phyloP scores from a whole-genome alignment of 805 yeast species.

The Saturnispora kantuleensis region DNA sequence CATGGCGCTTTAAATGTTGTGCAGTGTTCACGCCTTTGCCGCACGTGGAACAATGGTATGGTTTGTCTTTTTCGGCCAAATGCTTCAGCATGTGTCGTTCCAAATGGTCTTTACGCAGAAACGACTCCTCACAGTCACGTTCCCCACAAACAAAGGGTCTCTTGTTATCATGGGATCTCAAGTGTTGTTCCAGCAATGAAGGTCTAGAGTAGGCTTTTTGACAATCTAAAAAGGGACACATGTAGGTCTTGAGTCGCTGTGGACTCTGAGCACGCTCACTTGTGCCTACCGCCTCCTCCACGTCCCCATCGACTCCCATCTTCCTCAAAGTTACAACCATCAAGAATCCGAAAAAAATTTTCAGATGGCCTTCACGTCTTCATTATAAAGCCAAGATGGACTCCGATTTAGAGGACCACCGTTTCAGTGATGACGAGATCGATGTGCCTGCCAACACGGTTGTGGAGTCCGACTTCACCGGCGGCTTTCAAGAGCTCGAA shows the following conservation, averaged over 20 bases:
- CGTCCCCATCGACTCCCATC: too few relatives aligned
- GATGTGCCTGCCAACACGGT: slow-evolving; percentile 48
- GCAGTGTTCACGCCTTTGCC: slow-evolving; percentile 70
- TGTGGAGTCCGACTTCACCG: slow-evolving; percentile 35
- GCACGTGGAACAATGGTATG: slow-evolving; percentile 64
- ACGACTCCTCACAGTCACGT: slow-evolving; percentile 50
- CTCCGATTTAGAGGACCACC: slow-evolving; percentile 5
- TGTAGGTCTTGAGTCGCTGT: slow-evolving; percentile 45
- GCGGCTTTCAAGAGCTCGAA: slow-evolving; percentile 26
- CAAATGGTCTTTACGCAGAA: slow-evolving; percentile 70
- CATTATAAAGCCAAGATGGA: slow-evolving; percentile 3
- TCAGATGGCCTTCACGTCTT: slow-evolving; percentile 8
- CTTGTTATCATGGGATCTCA: slow-evolving; percentile 67
- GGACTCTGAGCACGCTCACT: slow-evolving; percentile 15
- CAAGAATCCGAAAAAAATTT: background rate
- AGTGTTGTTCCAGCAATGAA: slow-evolving; percentile 72
- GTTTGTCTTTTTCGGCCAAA: slow-evolving; percentile 41
- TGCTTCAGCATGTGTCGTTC: slow-evolving; percentile 69
- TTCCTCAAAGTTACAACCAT: background rate
- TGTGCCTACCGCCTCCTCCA: too few relatives aligned
- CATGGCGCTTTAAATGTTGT: slow-evolving; percentile 81
- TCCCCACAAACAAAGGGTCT: slow-evolving; percentile 62
- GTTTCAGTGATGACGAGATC: slow-evolving; percentile 32
- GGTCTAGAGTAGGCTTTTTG: slow-evolving; percentile 73
- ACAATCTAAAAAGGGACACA: slow-evolving; percentile 60